Evolutionary conservation across 1,284 basidiomycete genomes (phyloP).

Genomic region (Omphalotus olearius): DNA sequence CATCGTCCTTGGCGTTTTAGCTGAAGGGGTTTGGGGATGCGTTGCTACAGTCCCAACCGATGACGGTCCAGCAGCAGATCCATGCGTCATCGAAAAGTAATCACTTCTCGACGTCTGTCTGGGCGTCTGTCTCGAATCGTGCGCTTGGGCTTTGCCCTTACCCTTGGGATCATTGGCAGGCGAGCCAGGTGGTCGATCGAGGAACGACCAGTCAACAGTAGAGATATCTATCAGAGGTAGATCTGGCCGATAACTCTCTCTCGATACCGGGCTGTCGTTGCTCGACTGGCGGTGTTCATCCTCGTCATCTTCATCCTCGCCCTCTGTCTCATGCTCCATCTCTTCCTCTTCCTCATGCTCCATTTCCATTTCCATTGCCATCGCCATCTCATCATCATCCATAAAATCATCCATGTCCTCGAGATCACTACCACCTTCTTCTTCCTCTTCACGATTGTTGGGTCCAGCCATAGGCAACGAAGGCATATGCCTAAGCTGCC

Average conservation of each 20-base stretch:
- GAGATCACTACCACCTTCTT: conserved; percentile 23
- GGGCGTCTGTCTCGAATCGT: background rate
- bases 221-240: conserved; percentile 28
- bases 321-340: conserved; percentile 13
- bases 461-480: conserved; percentile 43
- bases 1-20: background rate
- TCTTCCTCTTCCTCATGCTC: conserved; percentile 17
- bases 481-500: conserved; percentile 30
- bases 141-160: conserved; percentile 19
- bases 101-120: background rate
- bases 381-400: conserved; percentile 16
- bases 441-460: conserved; percentile 25
- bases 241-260: background rate
- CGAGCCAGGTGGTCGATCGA: conserved; percentile 14
- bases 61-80: background rate
- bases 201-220: conserved; percentile 27
- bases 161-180: conserved; percentile 8
- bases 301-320: conserved; percentile 18
- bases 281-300: background rate
- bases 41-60: background rate
- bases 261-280: background rate
- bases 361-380: conserved; percentile 27
- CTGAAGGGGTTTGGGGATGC: conserved; percentile 12
- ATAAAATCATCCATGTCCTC: conserved; percentile 12
- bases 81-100: background rate